Conservation (phyloP, 352 stramenopile genomes). For the Pythium folliculosum region DNA sequence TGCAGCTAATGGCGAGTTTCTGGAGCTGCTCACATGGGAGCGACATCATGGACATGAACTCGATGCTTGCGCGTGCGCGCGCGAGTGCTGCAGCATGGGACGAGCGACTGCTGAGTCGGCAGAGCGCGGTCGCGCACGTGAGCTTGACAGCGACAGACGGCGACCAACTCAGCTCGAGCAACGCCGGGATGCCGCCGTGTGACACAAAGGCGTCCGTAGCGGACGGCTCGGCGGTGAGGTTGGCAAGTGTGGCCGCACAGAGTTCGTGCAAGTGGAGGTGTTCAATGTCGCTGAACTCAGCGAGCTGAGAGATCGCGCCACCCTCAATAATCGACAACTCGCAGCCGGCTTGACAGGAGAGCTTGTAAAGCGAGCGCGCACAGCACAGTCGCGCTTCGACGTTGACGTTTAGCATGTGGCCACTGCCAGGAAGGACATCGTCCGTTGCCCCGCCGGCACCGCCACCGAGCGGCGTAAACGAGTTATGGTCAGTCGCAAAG, state of each 20-base stretch:
- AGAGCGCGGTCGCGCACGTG: slow-evolving; percentile 63
- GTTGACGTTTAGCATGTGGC: slow-evolving; percentile 35
- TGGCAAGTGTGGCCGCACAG: slow-evolving; percentile 62
- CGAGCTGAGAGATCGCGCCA: slow-evolving; percentile 67
- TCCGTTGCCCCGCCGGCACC: neutral
- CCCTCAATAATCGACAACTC: slow-evolving; percentile 66
- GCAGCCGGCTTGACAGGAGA: slow-evolving; percentile 59
- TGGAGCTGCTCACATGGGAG: slow-evolving; percentile 59
- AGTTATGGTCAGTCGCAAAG: slow-evolving; percentile 1
- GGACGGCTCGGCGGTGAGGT: slow-evolving; percentile 50
- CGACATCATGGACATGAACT: slow-evolving; percentile 70
- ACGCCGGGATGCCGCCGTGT: slow-evolving; percentile 51
- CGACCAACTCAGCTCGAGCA: slow-evolving; percentile 75
- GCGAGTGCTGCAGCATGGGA: slow-evolving; percentile 39
- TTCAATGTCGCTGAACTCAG: slow-evolving; percentile 71
- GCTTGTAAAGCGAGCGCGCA: slow-evolving; percentile 76
- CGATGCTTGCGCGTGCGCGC: slow-evolving; percentile 51
- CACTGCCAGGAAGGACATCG: neutral
- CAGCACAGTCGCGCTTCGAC: slow-evolving; percentile 62
- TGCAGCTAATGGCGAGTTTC: slow-evolving; percentile 57
- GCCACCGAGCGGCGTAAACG: neutral
- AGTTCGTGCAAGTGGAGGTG: slow-evolving; percentile 55
- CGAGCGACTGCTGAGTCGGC: slow-evolving; percentile 47
- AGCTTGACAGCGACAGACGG: slow-evolving; percentile 69
- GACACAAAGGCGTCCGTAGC: slow-evolving; percentile 55